These are phyloP conservation scores for Globisporangium paroecandrum DNA, from an alignment of 352 stramenopile genomes.

Conservation along the genomic window DNA sequence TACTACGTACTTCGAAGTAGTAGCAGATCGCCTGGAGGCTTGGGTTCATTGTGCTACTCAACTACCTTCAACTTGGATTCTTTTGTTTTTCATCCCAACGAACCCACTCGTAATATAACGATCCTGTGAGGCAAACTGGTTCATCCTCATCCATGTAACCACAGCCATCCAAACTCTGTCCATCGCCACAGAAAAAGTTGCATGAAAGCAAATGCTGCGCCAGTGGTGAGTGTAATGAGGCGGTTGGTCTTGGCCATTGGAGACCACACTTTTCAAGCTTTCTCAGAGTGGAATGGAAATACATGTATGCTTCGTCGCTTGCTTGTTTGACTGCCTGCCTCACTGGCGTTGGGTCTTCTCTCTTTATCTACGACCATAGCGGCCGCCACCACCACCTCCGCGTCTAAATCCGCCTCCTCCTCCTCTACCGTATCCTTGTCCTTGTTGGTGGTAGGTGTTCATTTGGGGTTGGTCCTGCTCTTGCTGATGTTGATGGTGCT, in stretches of 20 bases:
- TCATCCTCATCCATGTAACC: not conserved
- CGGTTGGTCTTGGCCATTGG: not conserved
- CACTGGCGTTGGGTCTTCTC: not conserved
- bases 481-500: slow-evolving; percentile 9
- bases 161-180: not conserved
- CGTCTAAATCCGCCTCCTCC: slow-evolving; percentile 19
- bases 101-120: not conserved
- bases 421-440: slow-evolving; percentile 22
- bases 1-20: too few relatives aligned
- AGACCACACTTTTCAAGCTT: not conserved
- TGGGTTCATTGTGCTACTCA: not conserved
- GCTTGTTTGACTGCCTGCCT: not conserved
- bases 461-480: slow-evolving; percentile 3
- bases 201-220: not conserved
- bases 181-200: not conserved
- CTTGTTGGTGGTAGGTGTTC: slow-evolving; percentile 9
- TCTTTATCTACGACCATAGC: slow-evolving; percentile 26
- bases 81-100: not conserved
- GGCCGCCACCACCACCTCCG: slow-evolving; percentile 25
- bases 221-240: not conserved
- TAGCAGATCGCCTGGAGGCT: too few relatives aligned
- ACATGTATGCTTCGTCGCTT: slow-evolving; percentile 5
- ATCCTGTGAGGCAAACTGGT: not conserved
- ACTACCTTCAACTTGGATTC: not conserved
- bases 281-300: not conserved